Base-by-base conservation (phyloP, 805 yeast genomes). In the Yarrowia divulgata region DNA sequence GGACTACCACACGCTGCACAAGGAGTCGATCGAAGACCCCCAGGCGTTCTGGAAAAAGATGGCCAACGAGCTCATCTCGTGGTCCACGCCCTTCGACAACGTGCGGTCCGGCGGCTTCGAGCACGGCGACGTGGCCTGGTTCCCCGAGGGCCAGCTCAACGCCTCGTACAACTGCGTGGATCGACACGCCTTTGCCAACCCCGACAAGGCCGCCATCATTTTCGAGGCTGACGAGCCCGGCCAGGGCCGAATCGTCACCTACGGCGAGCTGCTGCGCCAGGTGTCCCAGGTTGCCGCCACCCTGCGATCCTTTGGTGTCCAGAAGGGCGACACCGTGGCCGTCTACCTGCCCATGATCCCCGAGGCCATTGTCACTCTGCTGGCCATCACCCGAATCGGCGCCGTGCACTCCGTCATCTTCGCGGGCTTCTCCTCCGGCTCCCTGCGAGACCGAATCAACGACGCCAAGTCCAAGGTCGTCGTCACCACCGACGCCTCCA, bases 311-410 rank as follows among this genome's bases (percentile, higher is more conserved):
- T 88, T 93, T 86, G 99, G 99, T 69, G 94, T 94, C 74, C 82
- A 84, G 74, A 91, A 91, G 80, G 99, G 99, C 77, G 99, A 94
- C 77, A 90, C 97, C 35, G 98, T 94, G 70, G 98, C 98, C 63
- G 90, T 94, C 70, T 94, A 94, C 81, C 82, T 94, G 78, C 99
- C 99, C 77, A 94, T 95, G 99, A 93, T 93, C 71, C 97, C 98
- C 63, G 97, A 93, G 81, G 97, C 98, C 23, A 83, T 95, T 71
- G 87, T 95, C 69, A 90, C 99, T n/a, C 87, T 94, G 85, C 84
- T 94, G 76, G 99, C 99, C 58, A 88, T 93, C 76, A 90, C 88
- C 43, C 88, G 99, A 82, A 82, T 94, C 70, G 99, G 99, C 78
- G 99, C 99, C 42, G 83, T 94, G 68, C 99, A 94, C 81, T 90